These are phyloP conservation scores for Nigrospora sphaerica DNA, from an alignment of 2,329 filamentous ascomycete species.

Conservation along the genomic window DNA sequence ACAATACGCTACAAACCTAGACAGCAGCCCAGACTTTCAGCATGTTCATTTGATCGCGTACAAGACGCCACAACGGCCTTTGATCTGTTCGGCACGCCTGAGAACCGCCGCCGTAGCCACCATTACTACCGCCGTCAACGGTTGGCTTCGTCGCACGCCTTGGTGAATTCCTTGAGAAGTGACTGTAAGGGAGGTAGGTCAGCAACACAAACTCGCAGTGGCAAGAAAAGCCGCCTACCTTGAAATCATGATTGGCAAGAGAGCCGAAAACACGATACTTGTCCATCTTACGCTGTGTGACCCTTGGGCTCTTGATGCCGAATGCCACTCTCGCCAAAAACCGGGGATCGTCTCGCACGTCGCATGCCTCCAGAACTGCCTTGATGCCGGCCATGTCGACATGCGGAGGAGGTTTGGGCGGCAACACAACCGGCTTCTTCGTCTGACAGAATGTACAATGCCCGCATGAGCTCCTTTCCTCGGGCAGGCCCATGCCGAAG, in stretches of 20 bases:
- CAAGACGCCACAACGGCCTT: no score
- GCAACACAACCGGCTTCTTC: constrained; percentile 27
- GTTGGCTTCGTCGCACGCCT: constrained; percentile 12
- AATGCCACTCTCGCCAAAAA: constrained; percentile 55
- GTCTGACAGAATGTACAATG: constrained; percentile 46
- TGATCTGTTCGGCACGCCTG: no score
- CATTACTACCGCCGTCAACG: background rate
- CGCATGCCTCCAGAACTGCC: constrained; percentile 33
- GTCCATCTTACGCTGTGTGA: constrained; percentile 39
- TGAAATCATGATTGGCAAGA: constrained; percentile 47
- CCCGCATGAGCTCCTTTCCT: constrained; percentile 37
- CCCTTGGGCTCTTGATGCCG: constrained; percentile 52
- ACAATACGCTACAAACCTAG: no score
- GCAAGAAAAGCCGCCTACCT: constrained; percentile 22
- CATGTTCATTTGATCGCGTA: no score
- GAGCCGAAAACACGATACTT: constrained; percentile 40
- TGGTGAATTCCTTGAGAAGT: constrained; percentile 19
- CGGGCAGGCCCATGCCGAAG: constrained; percentile 47
- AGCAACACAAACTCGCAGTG: constrained; percentile 5
- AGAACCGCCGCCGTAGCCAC: no score
- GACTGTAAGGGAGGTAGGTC: constrained; percentile 11
- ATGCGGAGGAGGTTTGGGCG: constrained; percentile 26
- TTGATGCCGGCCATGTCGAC: constrained; percentile 33
- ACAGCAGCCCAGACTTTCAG: no score
- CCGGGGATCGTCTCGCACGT: constrained; percentile 47